Evolutionary conservation across 768 basidiomycete genomes (phyloP), one percentile per base, ranked within the genome.

Genomic region (Pleurotus tuber-regium): DNA sequence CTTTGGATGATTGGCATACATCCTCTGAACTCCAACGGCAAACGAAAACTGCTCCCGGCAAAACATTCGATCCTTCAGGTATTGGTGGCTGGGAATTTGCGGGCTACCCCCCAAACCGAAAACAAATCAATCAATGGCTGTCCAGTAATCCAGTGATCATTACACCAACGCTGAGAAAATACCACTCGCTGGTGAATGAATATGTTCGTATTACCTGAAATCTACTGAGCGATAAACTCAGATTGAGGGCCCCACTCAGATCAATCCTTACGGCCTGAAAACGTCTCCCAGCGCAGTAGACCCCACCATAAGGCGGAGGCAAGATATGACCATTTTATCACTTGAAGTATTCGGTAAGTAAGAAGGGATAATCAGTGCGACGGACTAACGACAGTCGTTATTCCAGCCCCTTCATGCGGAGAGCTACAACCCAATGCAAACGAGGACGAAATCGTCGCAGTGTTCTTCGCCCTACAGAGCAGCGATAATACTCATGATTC

Each of bases 301-400:
- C 4, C 49, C 41, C 23, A 36, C 38, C 8, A 39, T 69, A 31
- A 79, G 92, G 21, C 83, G 82, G 62, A 80, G 75, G 50, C 83
- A 87, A 56, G 75, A 77, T 56, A 91, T 98, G 88, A 81, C 86
- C 0, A 70, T 92, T 6, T 66, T 98, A 31, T 84, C 89, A 1
- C 63, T 98, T 36, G 97, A 99, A 65, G 69, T 94, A 1, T 92
- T 95, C 59, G 89, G 95, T 91, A 51, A 51, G n/a, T n/a, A n/a
- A n/a, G n/a, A n/a, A n/a, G n/a, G n/a, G n/a, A n/a, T n/a, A n/a
- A n/a, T n/a, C n/a, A n/a, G n/a, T n/a, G n/a, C n/a, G n/a, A n/a
- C n/a, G n/a, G n/a, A n/a, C n/a, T n/a, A n/a, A n/a, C n/a, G n/a
- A n/a, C n/a, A n/a, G n/a, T n/a, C n/a, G n/a, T n/a, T n/a, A n/a